Conservation (phyloP, 2,329 filamentous ascomycete genomes). For the Hymenoscyphus fraxineus region DNA sequence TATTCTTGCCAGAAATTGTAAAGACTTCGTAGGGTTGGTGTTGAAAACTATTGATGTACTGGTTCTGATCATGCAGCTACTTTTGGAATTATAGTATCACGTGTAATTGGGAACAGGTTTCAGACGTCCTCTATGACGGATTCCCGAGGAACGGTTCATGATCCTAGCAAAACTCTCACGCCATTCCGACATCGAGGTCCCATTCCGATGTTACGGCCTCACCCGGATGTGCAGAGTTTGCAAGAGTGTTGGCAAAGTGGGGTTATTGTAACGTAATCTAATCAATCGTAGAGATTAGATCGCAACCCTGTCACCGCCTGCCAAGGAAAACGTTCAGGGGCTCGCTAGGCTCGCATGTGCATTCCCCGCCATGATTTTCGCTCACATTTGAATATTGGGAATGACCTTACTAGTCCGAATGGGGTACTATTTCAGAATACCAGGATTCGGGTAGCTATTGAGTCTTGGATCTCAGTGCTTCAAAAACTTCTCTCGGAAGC, state of each 20-base stretch:
- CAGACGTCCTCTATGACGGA: not conserved
- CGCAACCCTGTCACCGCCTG: slow-evolving; percentile 7
- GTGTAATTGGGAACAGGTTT: not conserved
- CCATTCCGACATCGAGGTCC: not conserved
- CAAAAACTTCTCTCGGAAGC: slow-evolving; percentile 1
- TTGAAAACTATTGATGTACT: too few species aligned
- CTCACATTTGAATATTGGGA: not conserved
- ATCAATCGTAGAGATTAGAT: slow-evolving; percentile 13
- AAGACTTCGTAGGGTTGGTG: too few species aligned
- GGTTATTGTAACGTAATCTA: slow-evolving; percentile 10
- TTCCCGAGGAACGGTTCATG: not conserved
- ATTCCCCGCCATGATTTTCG: not conserved
- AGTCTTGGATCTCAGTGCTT: not conserved
- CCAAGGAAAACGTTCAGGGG: not conserved
- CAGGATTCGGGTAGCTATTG: not conserved
- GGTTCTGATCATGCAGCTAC: not conserved
- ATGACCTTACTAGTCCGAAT: not conserved
- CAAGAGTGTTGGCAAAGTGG: slow-evolving; percentile 4
- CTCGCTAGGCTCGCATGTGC: slow-evolving; percentile 5
- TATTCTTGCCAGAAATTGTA: too few species aligned
- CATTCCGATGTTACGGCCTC: not conserved
- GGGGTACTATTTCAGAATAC: not conserved
- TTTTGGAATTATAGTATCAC: not conserved
- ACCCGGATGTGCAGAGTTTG: not conserved
- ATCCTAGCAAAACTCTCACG: not conserved